Evolutionary conservation across 495 filamentous ascomycete genomes (phyloP).

Genomic region (Neurospora sp.): DNA sequence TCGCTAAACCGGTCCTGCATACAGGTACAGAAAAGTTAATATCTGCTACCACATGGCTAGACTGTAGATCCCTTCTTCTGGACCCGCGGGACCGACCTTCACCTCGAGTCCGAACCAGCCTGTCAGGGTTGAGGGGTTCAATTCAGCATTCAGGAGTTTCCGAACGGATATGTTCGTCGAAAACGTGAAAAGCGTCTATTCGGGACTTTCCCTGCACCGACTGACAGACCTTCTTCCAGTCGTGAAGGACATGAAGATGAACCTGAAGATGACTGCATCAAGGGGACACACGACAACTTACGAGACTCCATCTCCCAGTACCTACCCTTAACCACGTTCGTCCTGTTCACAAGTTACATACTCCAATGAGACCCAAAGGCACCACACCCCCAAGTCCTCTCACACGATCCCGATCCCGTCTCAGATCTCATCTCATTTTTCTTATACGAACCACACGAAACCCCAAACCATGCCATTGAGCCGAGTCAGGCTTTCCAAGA

Average conservation of each 20-base stretch:
- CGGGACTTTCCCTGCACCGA: not conserved
- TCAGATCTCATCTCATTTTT: not conserved
- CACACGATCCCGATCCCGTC: not conserved
- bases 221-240: not conserved
- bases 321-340: not conserved
- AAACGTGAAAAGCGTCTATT: not conserved
- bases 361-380: not conserved
- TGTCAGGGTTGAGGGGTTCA: not conserved
- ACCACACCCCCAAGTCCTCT: not conserved
- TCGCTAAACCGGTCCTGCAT: not conserved
- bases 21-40: not conserved
- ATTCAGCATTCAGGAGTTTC: not conserved
- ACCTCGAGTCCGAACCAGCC: not conserved
- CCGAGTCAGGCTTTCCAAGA: not conserved
- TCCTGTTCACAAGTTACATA: not conserved
- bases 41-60: not conserved
- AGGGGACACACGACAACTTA: not conserved
- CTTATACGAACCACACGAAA: not conserved
- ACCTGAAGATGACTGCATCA: not conserved
- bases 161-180: not conserved
- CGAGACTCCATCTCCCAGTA: not conserved
- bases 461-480: not conserved
- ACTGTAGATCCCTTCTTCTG: not conserved
- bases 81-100: not conserved
- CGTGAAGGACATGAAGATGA: not conserved